phyloP scores from a whole-genome alignment of 2,329 filamentous ascomycete species.

The Colletotrichum lindemuthianum region DNA sequence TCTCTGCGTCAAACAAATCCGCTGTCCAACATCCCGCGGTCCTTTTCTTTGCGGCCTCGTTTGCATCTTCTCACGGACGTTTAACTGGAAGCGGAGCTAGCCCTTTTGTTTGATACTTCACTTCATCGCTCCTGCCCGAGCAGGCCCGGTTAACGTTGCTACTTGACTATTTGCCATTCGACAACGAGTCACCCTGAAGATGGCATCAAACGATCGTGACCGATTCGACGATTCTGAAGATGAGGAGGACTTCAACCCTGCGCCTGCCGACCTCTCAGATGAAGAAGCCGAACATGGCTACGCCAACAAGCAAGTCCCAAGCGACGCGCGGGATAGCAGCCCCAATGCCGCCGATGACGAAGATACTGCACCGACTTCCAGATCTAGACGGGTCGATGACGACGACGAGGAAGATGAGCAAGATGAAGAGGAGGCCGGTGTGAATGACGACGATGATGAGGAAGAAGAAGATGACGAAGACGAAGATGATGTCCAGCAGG shows the following conservation, averaged over 20 bases:
- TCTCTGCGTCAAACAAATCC: no score
- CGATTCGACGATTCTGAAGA: constrained; percentile 75
- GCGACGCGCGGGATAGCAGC: constrained; percentile 57
- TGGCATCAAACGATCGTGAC: constrained; percentile 59
- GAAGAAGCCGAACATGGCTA: constrained; percentile 66
- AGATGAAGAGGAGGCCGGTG: constrained; percentile 64
- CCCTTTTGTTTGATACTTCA: no score
- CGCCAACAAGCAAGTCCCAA: constrained; percentile 47
- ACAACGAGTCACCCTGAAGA: constrained; percentile 42
- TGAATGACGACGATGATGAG: constrained; percentile 50
- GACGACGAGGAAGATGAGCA: constrained; percentile 49
- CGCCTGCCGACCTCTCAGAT: constrained; percentile 77
- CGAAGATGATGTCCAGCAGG: constrained; percentile 74
- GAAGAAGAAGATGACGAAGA: constrained; percentile 50
- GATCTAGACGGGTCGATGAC: constrained; percentile 40
- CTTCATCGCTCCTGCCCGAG: background rate
- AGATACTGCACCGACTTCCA: constrained; percentile 41
- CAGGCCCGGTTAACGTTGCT: background rate
- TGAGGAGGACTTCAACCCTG: constrained; percentile 90
- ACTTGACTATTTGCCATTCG: background rate
- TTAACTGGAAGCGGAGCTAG: no score
- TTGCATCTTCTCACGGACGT: no score
- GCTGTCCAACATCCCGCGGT: no score
- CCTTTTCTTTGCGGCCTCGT: no score
- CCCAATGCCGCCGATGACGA: constrained; percentile 53